Base-by-base conservation (phyloP, 1,139 yeast genomes). In the Tardiomyces blankii region DNA sequence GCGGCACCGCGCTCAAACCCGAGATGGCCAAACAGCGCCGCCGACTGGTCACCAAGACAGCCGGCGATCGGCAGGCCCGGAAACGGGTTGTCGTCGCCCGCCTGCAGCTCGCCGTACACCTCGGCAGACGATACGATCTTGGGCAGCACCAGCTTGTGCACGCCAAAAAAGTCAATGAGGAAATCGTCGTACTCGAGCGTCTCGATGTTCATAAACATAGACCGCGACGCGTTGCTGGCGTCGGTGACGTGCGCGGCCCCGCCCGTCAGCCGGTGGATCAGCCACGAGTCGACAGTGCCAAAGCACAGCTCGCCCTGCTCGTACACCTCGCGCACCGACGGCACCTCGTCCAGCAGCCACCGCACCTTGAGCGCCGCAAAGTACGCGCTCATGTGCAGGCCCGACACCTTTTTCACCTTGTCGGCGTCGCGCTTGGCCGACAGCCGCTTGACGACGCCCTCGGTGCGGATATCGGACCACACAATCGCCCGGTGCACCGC, bases 231-330 rank as follows among this genome's bases (percentile, higher is more conserved):
- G 64, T 89, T 89, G 49, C 96, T 81, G 40, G 88, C 82, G 65
- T 89, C 97, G 1, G 96, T 80, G 44, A 85, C 82, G 63, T 78
- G 86, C 1, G 79, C 65, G 18, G 60, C 62, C 13, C 67, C 66
- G 43, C 57, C 54, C 39, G 96, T 84, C 63, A 89, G 70, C 60
- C 87, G 84, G 67, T 85, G 87, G 52, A 89, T 79, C 57, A 89
- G 75, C 97, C 97, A 89, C 33, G 95, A 80, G 66, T 89, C 97
- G 46, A 89, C 84, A 38, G 97, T 89, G 48, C 96, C 96, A 63
- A 89, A 88, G 82, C 86, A 82, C 60, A 89, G 72, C 50, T 82
- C 85, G 44, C 89, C 93, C 30, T 60, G 57, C 49, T 84, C 88
- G 63, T 87, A 86, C 49, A 82, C 81, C 43, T 77, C 77, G 52